Evolutionary conservation across 495 filamentous ascomycete genomes (phyloP).

Genomic region (Penicilliopsis zonata): DNA sequence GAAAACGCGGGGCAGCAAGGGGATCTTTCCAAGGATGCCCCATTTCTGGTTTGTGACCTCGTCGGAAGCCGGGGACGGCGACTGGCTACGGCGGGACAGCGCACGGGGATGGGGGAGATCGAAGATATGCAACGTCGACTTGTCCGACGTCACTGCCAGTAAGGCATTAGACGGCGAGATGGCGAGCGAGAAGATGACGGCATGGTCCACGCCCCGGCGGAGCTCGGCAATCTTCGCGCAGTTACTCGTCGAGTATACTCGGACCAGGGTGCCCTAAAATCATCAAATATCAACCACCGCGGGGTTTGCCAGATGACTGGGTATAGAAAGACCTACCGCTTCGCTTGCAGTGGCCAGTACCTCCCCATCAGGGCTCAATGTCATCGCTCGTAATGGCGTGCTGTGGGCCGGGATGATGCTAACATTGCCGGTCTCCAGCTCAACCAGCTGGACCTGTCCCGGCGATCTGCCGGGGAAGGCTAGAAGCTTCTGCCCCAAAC

Average conservation of each 20-base stretch:
- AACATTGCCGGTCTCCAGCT: constrained; percentile 69
- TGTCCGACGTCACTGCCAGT: constrained; percentile 93
- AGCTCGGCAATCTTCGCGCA: constrained; percentile 72
- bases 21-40: constrained; percentile 67
- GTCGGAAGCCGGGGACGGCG: constrained; percentile 23
- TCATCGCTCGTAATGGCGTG: constrained; percentile 64
- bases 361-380: constrained; percentile 68
- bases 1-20: constrained; percentile 67
- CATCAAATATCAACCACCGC: too few relatives aligned
- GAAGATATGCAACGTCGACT: constrained; percentile 89
- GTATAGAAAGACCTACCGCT: constrained; percentile 50
- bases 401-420: constrained; percentile 92
- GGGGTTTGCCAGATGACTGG: too few relatives aligned
- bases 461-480: constrained; percentile 74
- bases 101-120: constrained; percentile 45
- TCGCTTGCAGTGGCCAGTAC: constrained; percentile 86
- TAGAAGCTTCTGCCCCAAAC: constrained; percentile 56
- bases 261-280: constrained; percentile 69
- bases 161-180: constrained; percentile 69
- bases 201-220: constrained; percentile 78
- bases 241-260: constrained; percentile 66
- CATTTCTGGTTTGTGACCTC: constrained; percentile 54
- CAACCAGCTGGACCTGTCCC: constrained; percentile 88
- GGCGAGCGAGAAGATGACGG: constrained; percentile 73
- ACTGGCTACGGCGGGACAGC: constrained; percentile 19